Evolutionary conservation across 2,329 filamentous ascomycete species (phyloP), one percentile per base, ranked within the genome.

Genomic region (Claviceps citrina): DNA sequence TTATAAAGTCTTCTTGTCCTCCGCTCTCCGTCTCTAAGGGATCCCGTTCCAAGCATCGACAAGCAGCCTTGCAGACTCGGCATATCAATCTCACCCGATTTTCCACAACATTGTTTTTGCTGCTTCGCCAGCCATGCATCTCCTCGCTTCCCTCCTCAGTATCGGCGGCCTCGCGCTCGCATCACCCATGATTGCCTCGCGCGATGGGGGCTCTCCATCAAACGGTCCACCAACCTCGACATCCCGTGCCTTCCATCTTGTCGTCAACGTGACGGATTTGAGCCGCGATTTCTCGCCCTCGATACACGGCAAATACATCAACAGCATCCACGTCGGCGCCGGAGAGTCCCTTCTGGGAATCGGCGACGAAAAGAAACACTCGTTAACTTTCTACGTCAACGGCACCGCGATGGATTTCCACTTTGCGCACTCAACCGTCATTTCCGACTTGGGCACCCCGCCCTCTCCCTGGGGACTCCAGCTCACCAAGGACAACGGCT

Each of bases 331-430:
- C 50, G 54, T 55, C 6, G 65, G 65, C 27, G 61, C 66, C 1
- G 65, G 61, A 1, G 42, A 55, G 8, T 59, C 56, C 39, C 56
- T 60, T 2, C 63, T 61, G 7, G 58, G 63, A 1, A 52, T 66
- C 10, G 44, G 47, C 2, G 44, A 47, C 16, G 47, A 52, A 22
- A 16, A 34, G n/a, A 46, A 46, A 7, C 39, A 7, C 7, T 7
- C 44, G 7, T 53, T 53, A 26, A 44, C 64, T 43, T 71, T 71
- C 49, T 71, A 70, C 59, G 54, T 65, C 42, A 71, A 72, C 47
- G 66, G 63, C 47, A 68, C 67, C 10, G 55, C 55, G 10, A 42
- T 50, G 6, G 56, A 64, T 30, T 46, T 59, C 6, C 46, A 48
- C 15, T 51, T 25, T 18, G 41, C 24, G n/a, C 25, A 12, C 9